Conservation (phyloP, 306 rosid species). For the Cicer bijugum region DNA sequence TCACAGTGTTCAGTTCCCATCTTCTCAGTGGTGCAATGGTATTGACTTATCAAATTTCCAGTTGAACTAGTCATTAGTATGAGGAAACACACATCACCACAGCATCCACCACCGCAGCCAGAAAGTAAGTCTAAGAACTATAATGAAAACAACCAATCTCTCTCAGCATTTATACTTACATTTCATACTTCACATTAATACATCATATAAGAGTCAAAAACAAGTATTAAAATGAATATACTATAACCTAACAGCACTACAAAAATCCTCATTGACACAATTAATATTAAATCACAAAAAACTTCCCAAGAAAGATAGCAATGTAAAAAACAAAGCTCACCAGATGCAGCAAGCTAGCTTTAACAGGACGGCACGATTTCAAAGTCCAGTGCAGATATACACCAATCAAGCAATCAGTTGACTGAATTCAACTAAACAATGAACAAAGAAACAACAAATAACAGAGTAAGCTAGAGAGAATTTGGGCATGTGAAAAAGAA, state of each 20-base stretch:
- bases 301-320: constrained; percentile 35
- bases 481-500: neutral
- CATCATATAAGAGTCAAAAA: neutral
- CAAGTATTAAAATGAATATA: constrained; percentile 14
- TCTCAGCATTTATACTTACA: constrained; percentile 2
- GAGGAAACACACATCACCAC: constrained; percentile 40
- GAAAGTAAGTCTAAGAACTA: constrained; percentile 38
- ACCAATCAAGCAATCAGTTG: constrained; percentile 13
- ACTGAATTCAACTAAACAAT: constrained; percentile 24
- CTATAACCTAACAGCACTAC: constrained; percentile 24
- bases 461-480: neutral
- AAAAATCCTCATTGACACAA: constrained; percentile 28
- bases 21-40: constrained; percentile 41
- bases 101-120: constrained; percentile 53
- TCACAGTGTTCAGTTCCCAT: constrained; percentile 51
- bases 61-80: constrained; percentile 45
- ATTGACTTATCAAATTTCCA: constrained; percentile 41
- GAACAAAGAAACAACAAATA: neutral
- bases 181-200: neutral
- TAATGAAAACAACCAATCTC: constrained; percentile 20
- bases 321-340: constrained; percentile 24
- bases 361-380: neutral
- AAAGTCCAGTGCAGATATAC: constrained; percentile 29
- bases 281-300: neutral
- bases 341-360: constrained; percentile 35